Evolutionary conservation across 108 stramenopile species (phyloP), one percentile per base, ranked within the genome.

Genomic region (Aureococcus anophagefferens): DNA sequence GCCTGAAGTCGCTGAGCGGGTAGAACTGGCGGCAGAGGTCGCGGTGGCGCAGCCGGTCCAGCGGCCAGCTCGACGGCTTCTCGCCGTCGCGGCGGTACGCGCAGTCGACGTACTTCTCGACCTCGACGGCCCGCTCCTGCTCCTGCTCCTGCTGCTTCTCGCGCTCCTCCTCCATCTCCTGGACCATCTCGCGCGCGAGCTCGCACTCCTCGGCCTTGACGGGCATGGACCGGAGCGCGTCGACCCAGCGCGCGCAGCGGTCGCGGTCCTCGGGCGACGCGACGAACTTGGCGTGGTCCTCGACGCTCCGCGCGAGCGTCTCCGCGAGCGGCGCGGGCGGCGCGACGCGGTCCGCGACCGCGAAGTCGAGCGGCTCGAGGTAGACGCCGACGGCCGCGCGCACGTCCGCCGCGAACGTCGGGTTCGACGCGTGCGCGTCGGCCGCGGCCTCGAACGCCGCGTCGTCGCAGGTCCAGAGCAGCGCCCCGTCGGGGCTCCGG

Each of bases 61-160:
- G n/a, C n/a, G n/a, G n/a, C n/a, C n/a, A n/a, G n/a, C n/a, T n/a
- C n/a, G n/a, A 14, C 0, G 77, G 77, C n/a, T 7, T 25, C 73
- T 77, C 76, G 33, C 72, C 76, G 33, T 71, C 70, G n/a, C 76
- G 71, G 17, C 62, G 64, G 72, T 73, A 77, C 66, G 7, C 3
- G 1, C 13, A 11, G 51, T 59, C 21, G 25, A 25, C 21, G 1
- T 25, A 1, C 51, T 25, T 11, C 51, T 59, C 25, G 21, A 25
- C 51, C 37, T 77, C 76, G 30, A 67, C 72, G 0, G 67, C 67
- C 65, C 72, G 67, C 40, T 77, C 72, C 0, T 67, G 40, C 68
- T 77, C 76, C 31, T 72, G 46, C 36, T 77, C 77, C 35, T 77
- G 77, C 66, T 77, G 67, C 66, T 77, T 72, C 65, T 76, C 75